Evolutionary conservation across 139 green algal species (phyloP), one percentile per base, ranked within the genome.

Genomic region (Axilococcus clingmanii): DNA sequence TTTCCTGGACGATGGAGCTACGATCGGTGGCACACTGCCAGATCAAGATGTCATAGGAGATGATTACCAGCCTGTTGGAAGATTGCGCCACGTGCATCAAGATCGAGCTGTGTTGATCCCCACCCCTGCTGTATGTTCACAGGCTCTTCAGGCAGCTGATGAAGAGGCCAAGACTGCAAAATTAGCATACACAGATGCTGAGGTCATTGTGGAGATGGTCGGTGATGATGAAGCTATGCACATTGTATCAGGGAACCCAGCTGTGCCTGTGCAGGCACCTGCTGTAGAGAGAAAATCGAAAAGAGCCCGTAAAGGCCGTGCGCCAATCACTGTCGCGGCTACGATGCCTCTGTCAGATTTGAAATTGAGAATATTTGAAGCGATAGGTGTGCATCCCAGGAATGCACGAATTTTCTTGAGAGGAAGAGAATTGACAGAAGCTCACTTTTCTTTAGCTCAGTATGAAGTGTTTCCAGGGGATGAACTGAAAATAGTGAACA

Each of bases 131-230:
- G 35, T 73, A 41, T 75, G 67, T 54, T 7, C 20, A 33, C 12
- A 33, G 7, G 34, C 52, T 20, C 41, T 75, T 30, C 25, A 28
- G 2, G 62, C 37, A 31, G 41, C 50, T 11, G 34, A 40, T 43
- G 54, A 44, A 3, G 59, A 35, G 15, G 25, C 40, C 27, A 61
- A 43, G 40, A 48, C 47, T 1, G 41, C 53, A 3, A 35, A 28
- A 8, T 45, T 78, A 32, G 46, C 25, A 3, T 78, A 76, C 32
- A 27, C 2, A 3, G 55, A 41, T 14, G 63, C 25, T 25, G 68
- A 82, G 40, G 48, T 82, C 4, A 52, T 83, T 53, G 63, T 81
- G 20, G n/a, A n/a, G n/a, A n/a, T n/a, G n/a, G n/a, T n/a, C 40
- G 15, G 16, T 19, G 32, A 3, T 40, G 32, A 35, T 48, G 63